Conservation (phyloP, 2,329 filamentous ascomycete genomes). For the Reticulascus tulasneorum region DNA sequence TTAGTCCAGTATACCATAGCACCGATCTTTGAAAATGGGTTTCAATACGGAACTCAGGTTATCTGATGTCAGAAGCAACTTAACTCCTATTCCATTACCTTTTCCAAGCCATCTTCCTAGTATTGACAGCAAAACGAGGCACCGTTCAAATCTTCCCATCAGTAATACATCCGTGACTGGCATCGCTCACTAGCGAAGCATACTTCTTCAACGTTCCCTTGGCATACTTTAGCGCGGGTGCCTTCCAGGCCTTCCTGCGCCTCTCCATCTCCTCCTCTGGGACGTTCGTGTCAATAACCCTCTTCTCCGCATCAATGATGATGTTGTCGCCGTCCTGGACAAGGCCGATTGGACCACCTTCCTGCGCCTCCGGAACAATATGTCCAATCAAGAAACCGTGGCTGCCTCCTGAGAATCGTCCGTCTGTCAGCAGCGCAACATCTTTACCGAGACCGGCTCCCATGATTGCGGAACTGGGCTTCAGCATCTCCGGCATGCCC, state of each 20-base stretch:
- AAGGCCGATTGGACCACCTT: constrained; percentile 79
- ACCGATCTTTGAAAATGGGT: too few species aligned
- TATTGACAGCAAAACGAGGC: not conserved
- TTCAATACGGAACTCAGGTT: too few species aligned
- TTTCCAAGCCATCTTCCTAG: not conserved
- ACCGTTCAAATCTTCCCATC: constrained; percentile 29
- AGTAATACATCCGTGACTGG: constrained; percentile 57
- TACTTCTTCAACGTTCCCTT: constrained; percentile 71
- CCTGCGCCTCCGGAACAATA: constrained; percentile 82
- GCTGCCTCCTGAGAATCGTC: constrained; percentile 73
- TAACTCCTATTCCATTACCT: not conserved
- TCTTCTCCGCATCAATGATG: constrained; percentile 75
- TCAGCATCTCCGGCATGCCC: constrained; percentile 93
- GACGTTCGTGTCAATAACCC: constrained; percentile 64
- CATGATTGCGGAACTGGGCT: constrained; percentile 91
- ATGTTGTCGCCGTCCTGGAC: constrained; percentile 79
- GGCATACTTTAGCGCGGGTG: constrained; percentile 53
- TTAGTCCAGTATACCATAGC: too few species aligned
- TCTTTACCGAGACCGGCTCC: constrained; percentile 77
- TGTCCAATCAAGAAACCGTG: constrained; percentile 87
- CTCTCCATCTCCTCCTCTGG: constrained; percentile 59
- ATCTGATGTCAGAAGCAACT: too few species aligned
- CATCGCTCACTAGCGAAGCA: constrained; percentile 54
- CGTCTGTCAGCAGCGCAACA: constrained; percentile 70
- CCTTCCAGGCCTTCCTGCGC: constrained; percentile 58